phyloP scores from a whole-genome alignment of 768 basidiomycete genomes.

The Daedalea quercina region DNA sequence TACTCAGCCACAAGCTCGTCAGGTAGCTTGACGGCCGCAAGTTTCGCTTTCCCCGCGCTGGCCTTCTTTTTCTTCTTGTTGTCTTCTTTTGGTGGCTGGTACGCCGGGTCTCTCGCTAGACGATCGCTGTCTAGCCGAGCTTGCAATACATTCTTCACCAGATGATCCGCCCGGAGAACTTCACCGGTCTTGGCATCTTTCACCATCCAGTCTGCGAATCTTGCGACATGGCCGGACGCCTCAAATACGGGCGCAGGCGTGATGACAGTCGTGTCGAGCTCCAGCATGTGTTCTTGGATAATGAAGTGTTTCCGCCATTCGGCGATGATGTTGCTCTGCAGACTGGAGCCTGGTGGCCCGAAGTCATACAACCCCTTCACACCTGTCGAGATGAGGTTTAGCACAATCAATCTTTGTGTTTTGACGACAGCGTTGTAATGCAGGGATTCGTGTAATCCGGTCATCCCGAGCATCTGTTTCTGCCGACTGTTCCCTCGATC shows the following conservation, averaged over 20 bases:
- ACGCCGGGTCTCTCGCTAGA: slow-evolving; percentile 76
- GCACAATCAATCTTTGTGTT: neutral
- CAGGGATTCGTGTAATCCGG: neutral
- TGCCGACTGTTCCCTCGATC: neutral
- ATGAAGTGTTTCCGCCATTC: slow-evolving; percentile 99
- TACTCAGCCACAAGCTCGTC: slow-evolving; percentile 75
- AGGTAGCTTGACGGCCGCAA: slow-evolving; percentile 58
- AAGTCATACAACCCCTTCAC: slow-evolving; percentile 98
- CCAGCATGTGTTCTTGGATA: slow-evolving; percentile 96
- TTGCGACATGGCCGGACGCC: slow-evolving; percentile 94
- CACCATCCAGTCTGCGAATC: slow-evolving; percentile 99
- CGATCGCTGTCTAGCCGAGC: slow-evolving; percentile 85
- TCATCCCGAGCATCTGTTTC: neutral
- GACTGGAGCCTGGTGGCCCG: slow-evolving; percentile 90
- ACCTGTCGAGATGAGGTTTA: slow-evolving; percentile 39
- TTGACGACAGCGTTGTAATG: neutral
- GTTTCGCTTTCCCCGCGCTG: slow-evolving; percentile 75
- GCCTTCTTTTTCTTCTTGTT: slow-evolving; percentile 65
- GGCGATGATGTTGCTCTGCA: slow-evolving; percentile 94
- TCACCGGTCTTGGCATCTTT: slow-evolving; percentile 94
- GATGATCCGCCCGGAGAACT: slow-evolving; percentile 93
- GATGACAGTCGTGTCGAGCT: slow-evolving; percentile 97
- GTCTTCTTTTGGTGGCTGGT: slow-evolving; percentile 41
- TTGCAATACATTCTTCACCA: slow-evolving; percentile 89
- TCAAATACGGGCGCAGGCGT: slow-evolving; percentile 93